A percentile compares a stretch with the other conserved stretches of the same genome.
Conservation (phyloP, 2,329 filamentous ascomycete genomes). For the Chalara sp. region DNA sequence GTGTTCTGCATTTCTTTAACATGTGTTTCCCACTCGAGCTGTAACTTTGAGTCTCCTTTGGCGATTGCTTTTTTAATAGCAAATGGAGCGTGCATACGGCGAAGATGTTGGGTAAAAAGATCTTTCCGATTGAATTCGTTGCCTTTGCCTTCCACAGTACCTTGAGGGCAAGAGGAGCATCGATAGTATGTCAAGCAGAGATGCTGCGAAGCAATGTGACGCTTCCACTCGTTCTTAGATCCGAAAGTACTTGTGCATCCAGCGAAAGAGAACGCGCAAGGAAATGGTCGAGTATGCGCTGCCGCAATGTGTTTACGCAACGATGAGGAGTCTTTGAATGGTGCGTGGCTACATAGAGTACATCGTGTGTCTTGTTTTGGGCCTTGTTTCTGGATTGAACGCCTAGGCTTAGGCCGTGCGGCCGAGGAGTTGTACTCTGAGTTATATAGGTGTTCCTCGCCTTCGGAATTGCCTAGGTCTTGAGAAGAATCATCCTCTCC, state of each 20-base stretch:
- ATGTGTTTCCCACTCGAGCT: slow-evolving; percentile 56
- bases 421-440: slow-evolving; percentile 28
- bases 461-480: slow-evolving; percentile 31
- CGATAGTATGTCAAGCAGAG: slow-evolving; percentile 62
- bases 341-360: slow-evolving; percentile 53
- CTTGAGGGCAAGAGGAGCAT: slow-evolving; percentile 53
- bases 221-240: slow-evolving; percentile 97
- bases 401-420: slow-evolving; percentile 24
- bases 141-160: slow-evolving; percentile 46
- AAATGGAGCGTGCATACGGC: slow-evolving; percentile 82
- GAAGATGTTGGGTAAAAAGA: slow-evolving; percentile 88
- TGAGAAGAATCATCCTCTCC: slow-evolving; percentile 38
- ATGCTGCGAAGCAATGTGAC: slow-evolving; percentile 87
- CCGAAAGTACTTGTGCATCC: slow-evolving; percentile 79
- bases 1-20: slow-evolving; percentile 65
- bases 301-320: slow-evolving; percentile 61
- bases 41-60: slow-evolving; percentile 52
- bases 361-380: slow-evolving; percentile 56
- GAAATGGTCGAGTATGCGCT: slow-evolving; percentile 67
- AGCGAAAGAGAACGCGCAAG: slow-evolving; percentile 79
- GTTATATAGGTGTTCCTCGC: slow-evolving; percentile 32
- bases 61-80: slow-evolving; percentile 51
- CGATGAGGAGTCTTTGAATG: slow-evolving; percentile 61
- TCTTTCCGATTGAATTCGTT: slow-evolving; percentile 91
- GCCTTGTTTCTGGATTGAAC: slow-evolving; percentile 28